phyloP scores from a whole-genome alignment of 2,329 filamentous ascomycete species.

The Cordyceps cicadae region DNA sequence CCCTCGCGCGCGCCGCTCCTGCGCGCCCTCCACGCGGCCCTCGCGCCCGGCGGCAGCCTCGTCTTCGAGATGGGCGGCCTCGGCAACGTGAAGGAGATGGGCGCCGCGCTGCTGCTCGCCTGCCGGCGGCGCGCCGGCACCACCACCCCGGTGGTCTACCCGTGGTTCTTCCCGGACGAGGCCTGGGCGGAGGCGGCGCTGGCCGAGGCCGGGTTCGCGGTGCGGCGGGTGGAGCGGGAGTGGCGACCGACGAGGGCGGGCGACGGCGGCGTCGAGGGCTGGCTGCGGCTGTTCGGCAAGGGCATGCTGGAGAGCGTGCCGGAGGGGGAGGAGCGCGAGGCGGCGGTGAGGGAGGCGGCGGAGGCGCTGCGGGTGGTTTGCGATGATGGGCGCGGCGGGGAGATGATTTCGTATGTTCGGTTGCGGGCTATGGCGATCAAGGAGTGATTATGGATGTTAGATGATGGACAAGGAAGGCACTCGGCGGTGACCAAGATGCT shows the following conservation, averaged over 20 bases:
- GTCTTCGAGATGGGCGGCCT: constrained; percentile 65
- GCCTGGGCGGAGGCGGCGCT: constrained; percentile 43
- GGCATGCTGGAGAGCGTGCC: constrained; percentile 47
- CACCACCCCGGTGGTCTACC: constrained; percentile 31
- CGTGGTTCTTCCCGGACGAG: constrained; percentile 68
- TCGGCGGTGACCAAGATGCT: too few relatives aligned
- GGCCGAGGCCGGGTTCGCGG: constrained; percentile 36
- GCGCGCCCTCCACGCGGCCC: constrained; percentile 37
- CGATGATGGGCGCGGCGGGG: constrained; percentile 47
- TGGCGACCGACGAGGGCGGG: constrained; percentile 56
- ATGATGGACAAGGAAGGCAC: too few relatives aligned
- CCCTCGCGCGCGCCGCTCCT: constrained; percentile 44
- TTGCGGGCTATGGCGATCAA: constrained; percentile 41
- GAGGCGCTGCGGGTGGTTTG: constrained; percentile 48
- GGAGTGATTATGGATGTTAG: constrained; percentile 7
- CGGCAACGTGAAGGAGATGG: constrained; percentile 59
- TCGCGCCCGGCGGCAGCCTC: constrained; percentile 49
- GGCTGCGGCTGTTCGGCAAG: constrained; percentile 57
- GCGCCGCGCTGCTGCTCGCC: constrained; percentile 46
- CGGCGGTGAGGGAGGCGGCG: constrained; percentile 44
- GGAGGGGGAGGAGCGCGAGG: constrained; percentile 38
- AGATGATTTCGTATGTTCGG: constrained; percentile 46
- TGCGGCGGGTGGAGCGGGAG: constrained; percentile 51
- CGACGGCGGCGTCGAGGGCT: constrained; percentile 53
- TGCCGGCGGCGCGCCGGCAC: constrained; percentile 38